These are phyloP conservation scores for Cenchrus americanus DNA, from an alignment of 176 grass and related monocot genomes.

Conservation along the genomic window DNA sequence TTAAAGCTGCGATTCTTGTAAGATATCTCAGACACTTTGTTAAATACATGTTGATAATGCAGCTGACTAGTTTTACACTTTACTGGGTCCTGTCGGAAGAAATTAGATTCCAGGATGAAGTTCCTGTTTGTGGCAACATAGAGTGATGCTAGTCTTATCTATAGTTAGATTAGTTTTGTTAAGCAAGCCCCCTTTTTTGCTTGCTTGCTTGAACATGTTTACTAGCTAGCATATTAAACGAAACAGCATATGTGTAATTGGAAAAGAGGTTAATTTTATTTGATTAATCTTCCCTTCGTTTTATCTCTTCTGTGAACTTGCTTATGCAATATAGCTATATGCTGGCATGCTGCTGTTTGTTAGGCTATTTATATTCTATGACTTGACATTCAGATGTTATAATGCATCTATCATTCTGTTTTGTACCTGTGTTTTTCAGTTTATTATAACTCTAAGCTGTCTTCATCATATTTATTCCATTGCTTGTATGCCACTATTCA, in stretches of 20 bases:
- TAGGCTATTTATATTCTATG: neutral
- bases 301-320: slow-evolving; percentile 5
- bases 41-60: neutral
- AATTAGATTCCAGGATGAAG: neutral
- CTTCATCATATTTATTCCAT: neutral
- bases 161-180: neutral
- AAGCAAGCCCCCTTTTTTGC: neutral
- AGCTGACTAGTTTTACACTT: neutral
- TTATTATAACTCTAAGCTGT: neutral
- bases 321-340: slow-evolving; percentile 6
- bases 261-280: neutral
- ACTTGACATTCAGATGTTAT: slow-evolving; percentile 11
- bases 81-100: neutral
- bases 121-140: slow-evolving; percentile 27
- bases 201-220: slow-evolving; percentile 19
- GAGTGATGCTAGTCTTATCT: neutral
- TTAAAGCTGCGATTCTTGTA: slow-evolving; percentile 92
- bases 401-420: neutral
- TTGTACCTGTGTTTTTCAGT: slow-evolving; percentile 9
- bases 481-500: neutral
- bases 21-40: slow-evolving; percentile 28
- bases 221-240: neutral
- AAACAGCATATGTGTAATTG: neutral
- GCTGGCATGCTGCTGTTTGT: slow-evolving; percentile 3
- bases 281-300: slow-evolving; percentile 1